A percentile compares a stretch with the other conserved stretches of the same genome.
Evolutionary conservation across 192 early-diverging fungal genomes (phyloP).

Genomic region (Umbelopsis sp.): DNA sequence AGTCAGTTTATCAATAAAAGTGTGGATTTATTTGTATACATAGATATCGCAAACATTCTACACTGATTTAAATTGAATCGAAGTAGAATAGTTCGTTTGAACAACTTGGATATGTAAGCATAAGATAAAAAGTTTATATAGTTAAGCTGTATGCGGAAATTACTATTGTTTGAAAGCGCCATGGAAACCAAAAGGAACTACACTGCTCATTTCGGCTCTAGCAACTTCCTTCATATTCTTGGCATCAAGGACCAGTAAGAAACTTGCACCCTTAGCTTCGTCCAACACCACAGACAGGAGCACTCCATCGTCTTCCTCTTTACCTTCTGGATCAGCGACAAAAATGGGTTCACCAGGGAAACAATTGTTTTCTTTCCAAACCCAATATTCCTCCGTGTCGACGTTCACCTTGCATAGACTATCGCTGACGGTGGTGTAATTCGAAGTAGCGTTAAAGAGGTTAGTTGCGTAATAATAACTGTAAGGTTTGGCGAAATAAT

Average conservation of each 20-base stretch:
- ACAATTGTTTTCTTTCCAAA: constrained; percentile 6
- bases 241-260: constrained; percentile 53
- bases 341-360: constrained; percentile 51
- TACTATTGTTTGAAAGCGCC: background rate
- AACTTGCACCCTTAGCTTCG: constrained; percentile 29
- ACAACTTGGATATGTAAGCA: no score
- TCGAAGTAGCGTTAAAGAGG: background rate
- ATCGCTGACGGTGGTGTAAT: background rate
- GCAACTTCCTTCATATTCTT: constrained; percentile 49
- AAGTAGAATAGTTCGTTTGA: no score
- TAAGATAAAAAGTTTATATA: background rate
- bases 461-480: background rate
- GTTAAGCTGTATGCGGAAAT: background rate
- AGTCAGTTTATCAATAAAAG: no score
- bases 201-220: constrained; percentile 19
- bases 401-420: constrained; percentile 6
- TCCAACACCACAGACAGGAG: constrained; percentile 54
- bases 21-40: no score
- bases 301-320: constrained; percentile 58
- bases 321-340: constrained; percentile 47
- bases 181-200: constrained; percentile 5
- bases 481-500: background rate
- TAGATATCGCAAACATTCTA: no score
- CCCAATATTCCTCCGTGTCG: background rate
- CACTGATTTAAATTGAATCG: no score